These are phyloP conservation scores for Lentinus brumalis DNA, from an alignment of 768 basidiomycete species.

Conservation along the genomic window DNA sequence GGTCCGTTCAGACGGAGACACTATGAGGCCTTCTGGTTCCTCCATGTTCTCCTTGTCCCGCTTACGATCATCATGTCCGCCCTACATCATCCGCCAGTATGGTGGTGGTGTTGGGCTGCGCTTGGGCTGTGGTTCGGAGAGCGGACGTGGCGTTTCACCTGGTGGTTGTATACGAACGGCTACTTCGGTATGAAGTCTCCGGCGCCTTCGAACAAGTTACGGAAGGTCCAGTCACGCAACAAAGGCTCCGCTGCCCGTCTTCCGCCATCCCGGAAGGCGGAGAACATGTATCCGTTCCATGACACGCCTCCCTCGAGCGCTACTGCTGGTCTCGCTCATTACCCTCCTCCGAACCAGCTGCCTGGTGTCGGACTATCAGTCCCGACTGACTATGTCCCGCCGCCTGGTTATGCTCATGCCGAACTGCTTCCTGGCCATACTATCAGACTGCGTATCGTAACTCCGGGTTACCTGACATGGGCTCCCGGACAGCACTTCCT, in stretches of 20 bases:
- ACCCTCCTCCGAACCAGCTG: conserved; percentile 8
- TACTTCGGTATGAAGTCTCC: conserved; percentile 36
- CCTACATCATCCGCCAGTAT: conserved; percentile 66
- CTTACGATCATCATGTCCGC: conserved; percentile 61
- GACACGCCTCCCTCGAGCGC: conserved; percentile 2
- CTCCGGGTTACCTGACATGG: conserved; percentile 62
- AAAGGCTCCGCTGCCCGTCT: background rate
- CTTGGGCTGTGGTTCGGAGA: conserved; percentile 65
- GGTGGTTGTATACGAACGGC: conserved; percentile 64
- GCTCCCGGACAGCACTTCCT: conserved; percentile 80
- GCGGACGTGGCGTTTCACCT: conserved; percentile 53
- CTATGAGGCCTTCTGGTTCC: conserved; percentile 67
- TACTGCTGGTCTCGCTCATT: conserved; percentile 6
- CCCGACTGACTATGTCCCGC: conserved; percentile 44
- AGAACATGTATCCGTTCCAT: background rate
- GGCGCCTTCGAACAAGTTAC: conserved; percentile 2
- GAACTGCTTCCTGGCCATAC: conserved; percentile 72
- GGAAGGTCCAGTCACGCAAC: background rate
- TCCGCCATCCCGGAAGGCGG: background rate
- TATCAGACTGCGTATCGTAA: conserved; percentile 64
- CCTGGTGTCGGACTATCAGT: conserved; percentile 12
- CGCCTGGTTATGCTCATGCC: conserved; percentile 67
- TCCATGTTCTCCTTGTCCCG: conserved; percentile 65
- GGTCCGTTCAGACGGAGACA: conserved; percentile 50
- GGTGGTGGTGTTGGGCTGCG: conserved; percentile 70